Base-by-base conservation (phyloP, 1,139 yeast species). In the Pichia sp. region DNA sequence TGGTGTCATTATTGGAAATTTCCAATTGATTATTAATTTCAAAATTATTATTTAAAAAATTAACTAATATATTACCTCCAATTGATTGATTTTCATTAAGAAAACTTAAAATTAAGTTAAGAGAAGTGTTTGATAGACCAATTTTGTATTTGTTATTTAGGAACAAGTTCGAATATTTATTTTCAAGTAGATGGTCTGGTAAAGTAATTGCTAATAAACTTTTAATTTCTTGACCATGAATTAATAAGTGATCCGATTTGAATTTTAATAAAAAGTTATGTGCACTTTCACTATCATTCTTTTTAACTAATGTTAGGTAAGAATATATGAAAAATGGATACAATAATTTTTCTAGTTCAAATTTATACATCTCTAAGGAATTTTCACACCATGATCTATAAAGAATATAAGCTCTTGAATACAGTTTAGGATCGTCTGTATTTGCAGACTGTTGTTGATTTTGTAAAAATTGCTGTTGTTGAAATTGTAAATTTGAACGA, bases 281-380 rank as follows among this genome's bases (percentile, higher is more conserved):
- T 4, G 96, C 95, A 50, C 80, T 78, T 19, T 73, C 69, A 5
- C 80, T 70, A 56, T 75, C 75, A 56, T 81, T 79, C 61, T 86
- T 84, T 46, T 80, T 72, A 19, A 91, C 81, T 56, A 93, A 75
- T 62, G 89, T 95, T 58, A 93, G 73, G 65, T 83, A 93, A 62
- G 91, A 81, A 69, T 93, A 96, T 47, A 93, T 86, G 70, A 91
- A 93, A 33, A 93, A 77, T 3, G 99, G 99, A 67, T 86, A 93
- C 60, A 93, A 73, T 42, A 91, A 78, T 58, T 95, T 79, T 52
- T 87, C 78, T 56, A 93, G 75, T 67, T 93, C 98, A 14, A 96
- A 93, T 67, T 86, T 87, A 70, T 95, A 93, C 70, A 93, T 77
- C 67, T 93, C 99, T 62, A 93, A 75, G 0, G 97, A 90, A 31